Percentiles rank a stretch among this genome's conserved stretches.
Evolutionary conservation across 495 filamentous ascomycete genomes (phyloP).

Genomic region (Annulohypoxylon stygium): DNA sequence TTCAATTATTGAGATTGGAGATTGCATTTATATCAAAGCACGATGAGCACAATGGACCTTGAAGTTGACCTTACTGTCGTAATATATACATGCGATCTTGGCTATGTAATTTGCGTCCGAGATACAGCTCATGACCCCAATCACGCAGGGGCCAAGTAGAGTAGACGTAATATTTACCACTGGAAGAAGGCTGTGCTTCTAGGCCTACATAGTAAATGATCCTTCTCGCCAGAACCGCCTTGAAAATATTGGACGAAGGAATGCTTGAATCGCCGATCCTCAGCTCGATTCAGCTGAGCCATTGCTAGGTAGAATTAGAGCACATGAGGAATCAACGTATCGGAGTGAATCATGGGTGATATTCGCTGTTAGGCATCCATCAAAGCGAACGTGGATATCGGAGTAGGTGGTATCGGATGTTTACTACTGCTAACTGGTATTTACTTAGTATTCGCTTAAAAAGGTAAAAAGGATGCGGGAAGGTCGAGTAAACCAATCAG

Average conservation of each 20-base stretch:
- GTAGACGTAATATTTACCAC: not conserved
- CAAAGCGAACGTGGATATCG: not conserved
- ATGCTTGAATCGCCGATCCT: constrained; percentile 6
- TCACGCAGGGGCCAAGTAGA: not conserved
- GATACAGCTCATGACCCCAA: constrained; percentile 1
- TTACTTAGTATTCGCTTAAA: not conserved
- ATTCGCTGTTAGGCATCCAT: not conserved
- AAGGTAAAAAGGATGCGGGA: not conserved
- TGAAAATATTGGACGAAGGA: not conserved
- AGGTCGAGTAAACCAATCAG: not conserved
- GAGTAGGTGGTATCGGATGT: not conserved
- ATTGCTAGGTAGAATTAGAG: not conserved
- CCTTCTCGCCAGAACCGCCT: not conserved
- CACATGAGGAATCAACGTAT: not conserved
- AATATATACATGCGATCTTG: not conserved
- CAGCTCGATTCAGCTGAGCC: constrained; percentile 11
- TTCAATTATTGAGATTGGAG: not conserved
- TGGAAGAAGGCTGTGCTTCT: constrained; percentile 5
- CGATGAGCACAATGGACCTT: not conserved
- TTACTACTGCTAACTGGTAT: no score
- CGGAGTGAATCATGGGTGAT: not conserved
- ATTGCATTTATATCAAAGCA: not conserved
- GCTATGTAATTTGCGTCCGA: not conserved
- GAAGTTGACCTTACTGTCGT: not conserved
- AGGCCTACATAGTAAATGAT: not conserved